Evolutionary conservation across 345 rosid genomes (phyloP), one percentile per base, ranked within the genome.

Genomic region (Odontarrhena argentea): DNA sequence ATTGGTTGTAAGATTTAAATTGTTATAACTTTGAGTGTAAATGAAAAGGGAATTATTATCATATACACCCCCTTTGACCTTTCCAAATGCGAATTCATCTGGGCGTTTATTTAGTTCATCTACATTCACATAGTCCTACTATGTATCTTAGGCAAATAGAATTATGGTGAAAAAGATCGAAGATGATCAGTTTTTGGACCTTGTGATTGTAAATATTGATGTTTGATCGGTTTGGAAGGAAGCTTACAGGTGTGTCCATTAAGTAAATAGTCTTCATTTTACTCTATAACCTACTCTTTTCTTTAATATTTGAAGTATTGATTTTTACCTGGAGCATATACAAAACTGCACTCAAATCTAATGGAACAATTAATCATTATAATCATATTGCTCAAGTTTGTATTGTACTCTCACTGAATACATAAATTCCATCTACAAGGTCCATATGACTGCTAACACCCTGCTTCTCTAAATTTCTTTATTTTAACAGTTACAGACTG

Each of bases 341-440:
- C 61, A 88, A 74, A 81, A 78, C 88, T 36, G 84, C 77, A 69
- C 84, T 79, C 38, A 88, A 88, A 80, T 86, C 87, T 25, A 88
- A 77, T 67, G 73, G 88, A 73, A 83, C 85, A 9, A 84, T 88
- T 76, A 79, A 68, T 44, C 86, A 86, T 75, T 80, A 86, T 64
- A 86, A 88, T 71, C 92, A 88, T 83, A 85, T 91, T 73, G 94
- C 96, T 18, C 99, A 94, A 97, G 99, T 94, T 63, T 74, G 87
- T 83, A 48, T 45, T 64, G 45, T 36, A 25, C 62, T 55, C 50
- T 4, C 64, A 50, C 51, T 36, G 4, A 13, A 15, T 48, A n/a
- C 30, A 51, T 54, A 68, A 49, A 54, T 43, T 55, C 48, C 37
- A 18, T 52, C n/a, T 50, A n/a, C 41, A 40, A n/a, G n/a, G n/a